These are phyloP conservation scores for Dichotomopilus funicola DNA, from an alignment of 2,329 filamentous ascomycete genomes.

Conservation along the genomic window DNA sequence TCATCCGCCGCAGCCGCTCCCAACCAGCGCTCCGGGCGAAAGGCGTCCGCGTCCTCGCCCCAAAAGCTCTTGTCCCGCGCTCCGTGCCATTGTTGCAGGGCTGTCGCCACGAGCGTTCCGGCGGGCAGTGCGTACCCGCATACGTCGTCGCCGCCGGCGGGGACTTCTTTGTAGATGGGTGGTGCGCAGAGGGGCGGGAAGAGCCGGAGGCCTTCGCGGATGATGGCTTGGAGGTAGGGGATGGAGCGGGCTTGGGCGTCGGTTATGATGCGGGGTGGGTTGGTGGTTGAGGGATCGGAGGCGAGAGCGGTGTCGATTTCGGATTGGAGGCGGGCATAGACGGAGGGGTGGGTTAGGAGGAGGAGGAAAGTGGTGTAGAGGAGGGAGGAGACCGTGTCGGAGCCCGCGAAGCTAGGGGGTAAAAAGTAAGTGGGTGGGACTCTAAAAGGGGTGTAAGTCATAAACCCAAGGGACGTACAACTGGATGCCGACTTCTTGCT, in stretches of 20 bases:
- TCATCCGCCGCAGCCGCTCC: neutral
- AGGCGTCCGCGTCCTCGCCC: conserved; percentile 15
- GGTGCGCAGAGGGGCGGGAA: conserved; percentile 27
- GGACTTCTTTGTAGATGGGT: conserved; percentile 12
- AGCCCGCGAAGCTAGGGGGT: conserved; percentile 28
- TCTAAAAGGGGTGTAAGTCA: neutral
- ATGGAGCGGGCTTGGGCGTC: conserved; percentile 16
- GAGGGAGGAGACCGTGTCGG: conserved; percentile 32
- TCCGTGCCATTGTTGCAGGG: neutral
- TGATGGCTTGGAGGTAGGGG: conserved; percentile 34
- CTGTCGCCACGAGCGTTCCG: conserved; percentile 9
- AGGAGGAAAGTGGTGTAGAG: conserved; percentile 45
- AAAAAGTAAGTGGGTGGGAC: neutral
- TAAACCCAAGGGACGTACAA: conserved; percentile 26
- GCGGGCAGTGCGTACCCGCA: conserved; percentile 5
- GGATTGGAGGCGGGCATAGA: conserved; percentile 39
- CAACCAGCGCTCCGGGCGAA: conserved; percentile 18
- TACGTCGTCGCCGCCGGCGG: neutral
- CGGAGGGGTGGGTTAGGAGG: conserved; percentile 42
- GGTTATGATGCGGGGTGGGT: neutral
- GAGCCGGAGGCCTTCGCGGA: conserved; percentile 34
- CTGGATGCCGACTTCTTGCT: conserved; percentile 34
- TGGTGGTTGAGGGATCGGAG: neutral
- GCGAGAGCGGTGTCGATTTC: conserved; percentile 39
- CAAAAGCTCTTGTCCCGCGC: conserved; percentile 6